Base-by-base conservation (phyloP, 257 asterid species). In the Ilex asprella region DNA sequence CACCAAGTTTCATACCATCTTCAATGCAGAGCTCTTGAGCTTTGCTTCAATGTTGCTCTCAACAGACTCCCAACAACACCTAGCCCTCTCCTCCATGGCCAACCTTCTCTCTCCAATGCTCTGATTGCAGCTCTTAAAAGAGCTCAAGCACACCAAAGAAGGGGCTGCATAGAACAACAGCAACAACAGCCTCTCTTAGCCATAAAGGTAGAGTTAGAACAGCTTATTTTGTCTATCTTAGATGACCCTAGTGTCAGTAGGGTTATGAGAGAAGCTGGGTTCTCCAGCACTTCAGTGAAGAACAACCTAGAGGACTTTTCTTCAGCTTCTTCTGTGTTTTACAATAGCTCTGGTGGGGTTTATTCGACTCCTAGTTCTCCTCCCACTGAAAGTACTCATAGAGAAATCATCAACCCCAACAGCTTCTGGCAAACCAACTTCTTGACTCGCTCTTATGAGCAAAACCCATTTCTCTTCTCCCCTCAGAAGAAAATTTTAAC, bases 221-320 rank as follows among this genome's bases (percentile, higher is more conserved):
- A 87, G 67, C 85, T 89, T 1, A 70, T 83, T n/a, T 41, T 87
- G 55, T 89, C 97, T 0, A 87, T 89, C 16, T 64, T 89, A 14
- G 97, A 89, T 65, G 97, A 89, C 63, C 97, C 97, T 1, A 89
- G 94, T 62, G 97, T 89, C 1, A 85, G 92, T 55, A 66, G 94
- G 69, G 95, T 87, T 30, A 87, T 89, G 97, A 70, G 91, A 15
- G 97, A 89, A 67, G 97, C 97, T 51, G 95, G 97, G 0, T 87
- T 89, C 59, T 84, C 88, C 15, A 81, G 89, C 73, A 73, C 82
- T 10, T 69, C 81, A 1, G 88, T 85, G 12, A 89, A 89, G 64
- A 70, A 14, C 57, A 80, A 75, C 32, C 55, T 90, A 8, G 90
- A 83, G 55, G 87, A 79, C 14, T 52, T 60, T 8, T 70, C 60